Evolutionary conservation across 73 alveolate species (phyloP).

Genomic region (Tetrahymena borealis): DNA sequence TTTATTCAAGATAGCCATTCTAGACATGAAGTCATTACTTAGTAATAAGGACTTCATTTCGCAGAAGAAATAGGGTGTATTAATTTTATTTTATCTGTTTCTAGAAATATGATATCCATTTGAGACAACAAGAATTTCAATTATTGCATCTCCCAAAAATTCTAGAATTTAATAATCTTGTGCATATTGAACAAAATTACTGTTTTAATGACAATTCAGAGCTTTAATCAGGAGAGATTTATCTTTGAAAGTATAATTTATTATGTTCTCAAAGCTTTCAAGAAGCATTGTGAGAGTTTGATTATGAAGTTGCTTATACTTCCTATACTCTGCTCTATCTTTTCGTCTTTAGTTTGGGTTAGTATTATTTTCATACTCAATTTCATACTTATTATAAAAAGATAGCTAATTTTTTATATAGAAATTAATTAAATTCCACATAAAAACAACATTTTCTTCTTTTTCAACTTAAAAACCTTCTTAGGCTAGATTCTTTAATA

Average conservation of each 20-base stretch:
- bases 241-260: neutral
- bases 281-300: neutral
- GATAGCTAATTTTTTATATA: neutral
- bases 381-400: neutral
- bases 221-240: neutral
- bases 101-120: neutral
- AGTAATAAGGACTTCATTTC: neutral
- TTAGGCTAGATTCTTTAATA: no score
- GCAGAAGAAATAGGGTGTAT: neutral
- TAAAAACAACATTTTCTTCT: neutral
- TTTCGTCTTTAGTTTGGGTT: neutral
- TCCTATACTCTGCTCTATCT: neutral
- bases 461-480: no score
- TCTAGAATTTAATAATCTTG: neutral
- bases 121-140: neutral
- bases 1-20: neutral
- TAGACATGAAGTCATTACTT: neutral
- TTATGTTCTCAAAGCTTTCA: neutral
- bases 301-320: neutral
- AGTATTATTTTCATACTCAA: neutral
- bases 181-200: neutral
- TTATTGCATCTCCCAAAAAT: neutral
- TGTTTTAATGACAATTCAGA: neutral
- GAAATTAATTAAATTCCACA: neutral
- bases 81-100: neutral